Conservation (phyloP, 78 protist genomes). For the Mantamonas sphyraenae region DNA sequence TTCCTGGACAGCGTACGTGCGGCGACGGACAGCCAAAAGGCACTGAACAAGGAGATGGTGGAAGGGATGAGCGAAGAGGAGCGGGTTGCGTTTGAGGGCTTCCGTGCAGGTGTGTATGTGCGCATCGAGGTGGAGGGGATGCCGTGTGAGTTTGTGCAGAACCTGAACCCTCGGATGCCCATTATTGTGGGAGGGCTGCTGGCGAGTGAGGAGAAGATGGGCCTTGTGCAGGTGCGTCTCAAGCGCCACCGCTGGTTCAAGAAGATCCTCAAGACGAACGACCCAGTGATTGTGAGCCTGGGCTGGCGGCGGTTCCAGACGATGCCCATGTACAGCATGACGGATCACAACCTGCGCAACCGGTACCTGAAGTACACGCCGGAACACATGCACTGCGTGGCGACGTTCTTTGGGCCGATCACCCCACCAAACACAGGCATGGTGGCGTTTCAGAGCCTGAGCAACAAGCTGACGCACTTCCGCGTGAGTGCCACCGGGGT, state of each 20-base stretch:
- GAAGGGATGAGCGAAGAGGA: constrained; percentile 11
- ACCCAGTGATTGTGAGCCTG: constrained; percentile 90
- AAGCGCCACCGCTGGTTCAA: constrained; percentile 95
- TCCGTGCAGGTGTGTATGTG: constrained; percentile 56
- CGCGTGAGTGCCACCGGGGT: constrained; percentile 90
- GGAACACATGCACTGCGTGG: constrained; percentile 95
- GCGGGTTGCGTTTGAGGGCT: not conserved
- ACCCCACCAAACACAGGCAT: constrained; percentile 67
- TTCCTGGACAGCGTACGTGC: not conserved
- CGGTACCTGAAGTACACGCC: constrained; percentile 97
- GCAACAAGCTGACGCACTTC: constrained; percentile 45
- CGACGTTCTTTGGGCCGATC: constrained; percentile 82
- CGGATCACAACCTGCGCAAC: constrained; percentile 71
- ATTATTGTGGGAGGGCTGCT: constrained; percentile 89
- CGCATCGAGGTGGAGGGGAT: constrained; percentile 73
- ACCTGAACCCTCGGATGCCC: constrained; percentile 83
- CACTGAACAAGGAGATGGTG: constrained; percentile 2
- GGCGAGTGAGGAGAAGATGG: constrained; percentile 72
- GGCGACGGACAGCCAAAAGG: not conserved
- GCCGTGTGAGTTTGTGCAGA: constrained; percentile 84
- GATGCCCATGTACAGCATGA: constrained; percentile 61
- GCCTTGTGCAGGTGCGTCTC: constrained; percentile 70
- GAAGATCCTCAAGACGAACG: constrained; percentile 85
- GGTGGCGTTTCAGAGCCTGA: constrained; percentile 17
- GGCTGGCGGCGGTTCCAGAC: constrained; percentile 99